Evolutionary conservation across 352 stramenopile species (phyloP).

Genomic region (Saprolegnia diclina): DNA sequence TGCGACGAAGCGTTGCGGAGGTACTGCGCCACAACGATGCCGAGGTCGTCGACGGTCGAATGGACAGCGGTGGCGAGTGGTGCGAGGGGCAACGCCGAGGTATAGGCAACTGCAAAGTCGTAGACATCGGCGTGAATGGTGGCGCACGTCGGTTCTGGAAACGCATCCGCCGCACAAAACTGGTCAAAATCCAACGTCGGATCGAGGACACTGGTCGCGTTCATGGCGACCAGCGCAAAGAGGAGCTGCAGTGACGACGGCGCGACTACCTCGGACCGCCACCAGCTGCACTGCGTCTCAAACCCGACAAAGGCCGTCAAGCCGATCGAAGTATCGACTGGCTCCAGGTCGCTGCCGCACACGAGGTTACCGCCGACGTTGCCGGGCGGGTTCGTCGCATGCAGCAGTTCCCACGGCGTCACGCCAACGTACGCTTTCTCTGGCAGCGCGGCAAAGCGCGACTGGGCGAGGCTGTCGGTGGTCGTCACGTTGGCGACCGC

Average conservation of each 20-base stretch:
- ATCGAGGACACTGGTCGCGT: not conserved
- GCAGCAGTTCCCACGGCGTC: not conserved
- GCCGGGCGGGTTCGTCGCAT: not conserved
- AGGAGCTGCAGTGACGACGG: slow-evolving; percentile 2
- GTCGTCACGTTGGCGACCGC: not conserved
- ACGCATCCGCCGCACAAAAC: not conserved
- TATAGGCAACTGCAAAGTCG: not conserved
- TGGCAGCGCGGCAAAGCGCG: not conserved
- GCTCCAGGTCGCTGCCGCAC: not conserved
- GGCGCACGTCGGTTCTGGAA: not conserved
- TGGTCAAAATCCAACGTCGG: not conserved
- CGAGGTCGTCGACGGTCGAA: not conserved
- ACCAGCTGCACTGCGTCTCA: too few species aligned
- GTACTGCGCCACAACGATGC: not conserved
- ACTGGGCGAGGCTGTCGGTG: not conserved
- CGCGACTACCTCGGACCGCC: not conserved
- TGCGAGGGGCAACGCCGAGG: not conserved
- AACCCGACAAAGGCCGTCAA: not conserved
- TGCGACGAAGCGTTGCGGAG: not conserved
- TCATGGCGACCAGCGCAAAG: slow-evolving; percentile 9
- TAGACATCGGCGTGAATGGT: not conserved
- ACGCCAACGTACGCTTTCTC: not conserved
- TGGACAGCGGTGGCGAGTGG: not conserved
- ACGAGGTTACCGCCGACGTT: slow-evolving; percentile 12
- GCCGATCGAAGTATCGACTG: not conserved